Conservation (phyloP, 768 basidiomycete genomes). For the Rhodotorula sphaerocarpa region DNA sequence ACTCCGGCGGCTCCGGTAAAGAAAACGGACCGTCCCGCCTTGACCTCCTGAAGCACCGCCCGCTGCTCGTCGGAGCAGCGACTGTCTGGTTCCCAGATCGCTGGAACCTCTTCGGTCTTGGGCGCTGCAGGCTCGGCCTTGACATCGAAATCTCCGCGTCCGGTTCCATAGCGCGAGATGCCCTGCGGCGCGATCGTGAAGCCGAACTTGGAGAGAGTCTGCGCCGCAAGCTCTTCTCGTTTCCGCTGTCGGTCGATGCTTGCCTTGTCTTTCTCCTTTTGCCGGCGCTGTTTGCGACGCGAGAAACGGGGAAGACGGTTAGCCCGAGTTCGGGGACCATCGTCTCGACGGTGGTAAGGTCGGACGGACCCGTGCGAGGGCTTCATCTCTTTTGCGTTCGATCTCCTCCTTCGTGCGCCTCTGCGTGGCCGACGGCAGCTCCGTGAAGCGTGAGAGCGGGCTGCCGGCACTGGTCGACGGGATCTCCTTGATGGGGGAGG, state of each 20-base stretch:
- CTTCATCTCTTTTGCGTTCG: not conserved
- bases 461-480: too few species aligned
- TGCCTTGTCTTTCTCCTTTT: not conserved
- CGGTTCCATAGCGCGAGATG: constrained; percentile 22
- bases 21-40: constrained; percentile 55
- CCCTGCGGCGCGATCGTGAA: constrained; percentile 9
- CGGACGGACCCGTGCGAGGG: not conserved
- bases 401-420: constrained; percentile 9
- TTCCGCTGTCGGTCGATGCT: not conserved
- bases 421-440: not conserved
- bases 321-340: too few species aligned
- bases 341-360: too few species aligned
- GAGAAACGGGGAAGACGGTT: not conserved
- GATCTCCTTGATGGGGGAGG: too few species aligned
- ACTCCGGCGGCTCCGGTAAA: constrained; percentile 42
- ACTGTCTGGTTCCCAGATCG: constrained; percentile 21
- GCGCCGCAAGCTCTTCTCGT: constrained; percentile 5
- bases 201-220: constrained; percentile 11
- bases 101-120: not conserved
- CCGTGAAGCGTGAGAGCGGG: not conserved
- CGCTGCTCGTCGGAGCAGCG: constrained; percentile 57
- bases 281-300: not conserved
- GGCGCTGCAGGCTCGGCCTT: not conserved
- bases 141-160: constrained; percentile 13
- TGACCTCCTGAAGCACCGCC: constrained; percentile 61